phyloP scores from a whole-genome alignment of 169 alveolate species.

The Eimeria necatrix region DNA sequence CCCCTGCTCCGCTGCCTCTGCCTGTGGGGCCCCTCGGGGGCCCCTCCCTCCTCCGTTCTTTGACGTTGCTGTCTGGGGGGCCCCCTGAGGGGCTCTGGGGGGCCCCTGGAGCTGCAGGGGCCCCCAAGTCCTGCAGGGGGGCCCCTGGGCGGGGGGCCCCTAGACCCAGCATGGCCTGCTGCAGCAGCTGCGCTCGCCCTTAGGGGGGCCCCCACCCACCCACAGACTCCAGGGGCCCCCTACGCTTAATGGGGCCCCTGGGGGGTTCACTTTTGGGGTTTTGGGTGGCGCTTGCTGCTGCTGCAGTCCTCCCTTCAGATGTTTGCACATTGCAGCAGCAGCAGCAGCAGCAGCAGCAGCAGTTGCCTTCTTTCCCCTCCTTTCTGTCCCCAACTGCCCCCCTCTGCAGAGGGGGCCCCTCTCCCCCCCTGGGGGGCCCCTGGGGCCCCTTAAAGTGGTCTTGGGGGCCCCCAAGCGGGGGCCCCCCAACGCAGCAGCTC shows the following conservation, averaged over 20 bases:
- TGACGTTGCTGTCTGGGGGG: no score
- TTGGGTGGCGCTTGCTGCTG: not conserved
- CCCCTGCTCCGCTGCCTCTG: no score
- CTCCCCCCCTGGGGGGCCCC: not conserved
- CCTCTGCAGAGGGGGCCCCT: slow-evolving; percentile 31
- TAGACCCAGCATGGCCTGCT: no score
- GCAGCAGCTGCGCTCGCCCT: no score
- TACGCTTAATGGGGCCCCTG: not conserved
- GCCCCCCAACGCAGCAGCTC: no score
- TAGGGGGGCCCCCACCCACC: not conserved
- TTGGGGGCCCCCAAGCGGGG: slow-evolving; percentile 12
- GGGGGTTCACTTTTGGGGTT: not conserved
- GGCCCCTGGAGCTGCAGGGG: no score
- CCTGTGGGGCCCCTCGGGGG: no score
- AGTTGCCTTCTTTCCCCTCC: not conserved
- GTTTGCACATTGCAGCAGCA: not conserved
- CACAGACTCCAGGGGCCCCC: not conserved
- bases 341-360: slow-evolving; percentile 46
- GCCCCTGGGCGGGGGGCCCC: not conserved
- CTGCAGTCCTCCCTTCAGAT: not conserved
- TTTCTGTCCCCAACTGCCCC: not conserved
- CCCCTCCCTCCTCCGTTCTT: no score
- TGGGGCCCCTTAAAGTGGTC: not conserved
- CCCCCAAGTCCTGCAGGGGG: not conserved
- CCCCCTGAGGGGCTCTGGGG: no score